A percentile compares a stretch with the other conserved stretches of the same genome.
phyloP scores from a whole-genome alignment of 2,329 filamentous ascomycete species.

The Cladophialophora bantiana region DNA sequence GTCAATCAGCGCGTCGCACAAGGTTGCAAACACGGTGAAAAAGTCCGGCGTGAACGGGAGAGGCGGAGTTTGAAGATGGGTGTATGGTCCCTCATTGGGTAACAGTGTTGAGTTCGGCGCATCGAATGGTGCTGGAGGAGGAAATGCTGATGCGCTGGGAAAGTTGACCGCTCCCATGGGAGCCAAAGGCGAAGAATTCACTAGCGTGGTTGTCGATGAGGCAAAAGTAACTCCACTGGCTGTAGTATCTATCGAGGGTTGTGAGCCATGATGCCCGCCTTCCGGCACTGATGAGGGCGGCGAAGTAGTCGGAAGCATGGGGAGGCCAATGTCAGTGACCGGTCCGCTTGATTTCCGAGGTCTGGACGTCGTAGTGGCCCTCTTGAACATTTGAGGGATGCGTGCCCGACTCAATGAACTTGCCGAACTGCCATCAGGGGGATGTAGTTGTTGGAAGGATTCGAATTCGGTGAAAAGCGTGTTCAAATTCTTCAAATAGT shows the following conservation, averaged over 20 bases:
- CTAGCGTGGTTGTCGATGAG: conserved; percentile 44
- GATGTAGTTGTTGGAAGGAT: conserved; percentile 85
- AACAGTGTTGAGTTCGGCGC: conserved; percentile 39
- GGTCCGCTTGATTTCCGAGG: conserved; percentile 50
- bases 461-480: conserved; percentile 90
- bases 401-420: conserved; percentile 77
- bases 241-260: conserved; percentile 51
- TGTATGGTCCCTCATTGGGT: conserved; percentile 60
- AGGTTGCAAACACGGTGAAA: conserved; percentile 91
- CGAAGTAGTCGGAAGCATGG: conserved; percentile 47
- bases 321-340: conserved; percentile 65
- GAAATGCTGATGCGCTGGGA: conserved; percentile 52
- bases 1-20: conserved; percentile 95
- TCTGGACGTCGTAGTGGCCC: conserved; percentile 65
- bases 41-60: conserved; percentile 97
- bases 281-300: conserved; percentile 37
- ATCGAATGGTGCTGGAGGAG: conserved; percentile 63
- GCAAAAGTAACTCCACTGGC: conserved; percentile 51
- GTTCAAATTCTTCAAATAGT: conserved; percentile 87
- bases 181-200: conserved; percentile 39
- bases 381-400: conserved; percentile 83
- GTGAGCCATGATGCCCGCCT: conserved; percentile 31
- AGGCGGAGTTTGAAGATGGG: conserved; percentile 85
- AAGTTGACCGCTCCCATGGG: conserved; percentile 48
- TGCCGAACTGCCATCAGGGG: conserved; percentile 73